phyloP scores from a whole-genome alignment of 306 rosid species.

The Prinsepia uniflora region DNA sequence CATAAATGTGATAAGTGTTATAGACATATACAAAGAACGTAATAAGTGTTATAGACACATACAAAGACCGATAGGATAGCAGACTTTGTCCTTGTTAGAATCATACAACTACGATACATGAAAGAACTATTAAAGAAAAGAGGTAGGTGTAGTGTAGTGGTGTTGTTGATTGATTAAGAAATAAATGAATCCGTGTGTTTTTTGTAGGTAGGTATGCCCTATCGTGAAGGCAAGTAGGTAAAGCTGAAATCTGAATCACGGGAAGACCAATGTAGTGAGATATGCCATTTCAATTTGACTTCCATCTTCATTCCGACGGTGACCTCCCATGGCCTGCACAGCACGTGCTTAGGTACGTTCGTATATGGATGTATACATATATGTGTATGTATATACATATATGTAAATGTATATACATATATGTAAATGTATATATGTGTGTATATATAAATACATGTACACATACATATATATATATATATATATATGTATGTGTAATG shows the following conservation, averaged over 20 bases:
- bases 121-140: not conserved
- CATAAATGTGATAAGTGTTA: too few relatives aligned
- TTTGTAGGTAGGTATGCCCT: too few relatives aligned
- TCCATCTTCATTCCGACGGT: slow-evolving; percentile 2
- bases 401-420: too few relatives aligned
- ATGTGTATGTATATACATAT: too few relatives aligned
- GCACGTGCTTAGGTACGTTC: not conserved
- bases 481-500: too few relatives aligned
- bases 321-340: not conserved
- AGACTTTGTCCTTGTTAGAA: not conserved
- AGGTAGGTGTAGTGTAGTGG: not conserved
- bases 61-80: too few relatives aligned
- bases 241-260: not conserved
- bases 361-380: not conserved
- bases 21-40: too few relatives aligned
- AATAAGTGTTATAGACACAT: too few relatives aligned
- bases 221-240: not conserved
- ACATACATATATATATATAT: too few relatives aligned
- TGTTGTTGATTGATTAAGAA: not conserved
- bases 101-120: not conserved
- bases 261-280: not conserved
- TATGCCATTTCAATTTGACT: not conserved
- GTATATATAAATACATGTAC: too few relatives aligned
- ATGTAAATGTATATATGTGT: too few relatives aligned
- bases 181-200: not conserved